Evolutionary conservation across 73 alveolate genomes (phyloP).

Genomic region (Tetrahymena borealis): DNA sequence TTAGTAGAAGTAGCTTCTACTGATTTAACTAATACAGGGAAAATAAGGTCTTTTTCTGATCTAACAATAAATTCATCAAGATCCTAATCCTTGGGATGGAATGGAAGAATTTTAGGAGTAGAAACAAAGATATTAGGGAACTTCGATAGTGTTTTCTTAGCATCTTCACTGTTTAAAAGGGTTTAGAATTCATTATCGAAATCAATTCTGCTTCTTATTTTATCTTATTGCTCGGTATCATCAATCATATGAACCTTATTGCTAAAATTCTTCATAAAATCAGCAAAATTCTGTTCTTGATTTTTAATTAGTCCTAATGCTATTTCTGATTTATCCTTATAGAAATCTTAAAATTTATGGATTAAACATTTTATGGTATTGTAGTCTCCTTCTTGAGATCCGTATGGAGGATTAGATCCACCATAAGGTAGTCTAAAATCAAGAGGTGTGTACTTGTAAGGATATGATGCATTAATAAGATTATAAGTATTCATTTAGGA

Average conservation of each 20-base stretch:
- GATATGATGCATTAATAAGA: not conserved
- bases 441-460: not conserved
- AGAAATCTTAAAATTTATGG: not conserved
- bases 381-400: not conserved
- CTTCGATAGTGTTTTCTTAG: not conserved
- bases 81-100: not conserved
- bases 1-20: not conserved
- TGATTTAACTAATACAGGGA: not conserved
- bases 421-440: not conserved
- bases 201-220: not conserved
- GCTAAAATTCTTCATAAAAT: not conserved
- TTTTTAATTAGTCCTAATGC: not conserved
- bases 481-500: not conserved
- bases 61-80: not conserved
- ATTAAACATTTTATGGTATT: not conserved
- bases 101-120: not conserved
- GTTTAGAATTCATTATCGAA: not conserved
- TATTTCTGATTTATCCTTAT: not conserved
- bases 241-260: not conserved
- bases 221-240: not conserved
- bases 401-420: not conserved
- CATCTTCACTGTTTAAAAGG: not conserved
- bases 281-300: not conserved
- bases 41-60: not conserved
- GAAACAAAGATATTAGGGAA: not conserved